Evolutionary conservation across 129 eudicot species (phyloP).

Genomic region (Saussurea involucrata): DNA sequence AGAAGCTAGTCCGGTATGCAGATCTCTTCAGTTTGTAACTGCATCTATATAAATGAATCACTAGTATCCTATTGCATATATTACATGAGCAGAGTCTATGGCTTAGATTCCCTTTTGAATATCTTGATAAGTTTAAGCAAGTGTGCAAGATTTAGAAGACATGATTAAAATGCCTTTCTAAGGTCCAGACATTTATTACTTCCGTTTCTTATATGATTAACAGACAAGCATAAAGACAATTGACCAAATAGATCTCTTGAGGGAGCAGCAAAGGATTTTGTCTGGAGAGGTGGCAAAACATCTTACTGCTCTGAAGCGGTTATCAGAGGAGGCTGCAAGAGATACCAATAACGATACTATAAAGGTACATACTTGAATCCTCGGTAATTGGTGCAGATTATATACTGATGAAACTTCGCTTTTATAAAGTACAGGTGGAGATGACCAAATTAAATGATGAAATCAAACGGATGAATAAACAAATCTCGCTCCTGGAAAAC

Average conservation of each 20-base stretch:
- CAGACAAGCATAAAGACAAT: conserved; percentile 53
- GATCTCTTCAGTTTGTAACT: conserved; percentile 8
- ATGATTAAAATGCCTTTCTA: too few relatives aligned
- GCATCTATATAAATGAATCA: not conserved
- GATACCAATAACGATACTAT: conserved; percentile 42
- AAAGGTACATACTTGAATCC: conserved; percentile 33
- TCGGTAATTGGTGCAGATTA: not conserved
- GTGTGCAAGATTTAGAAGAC: too few relatives aligned
- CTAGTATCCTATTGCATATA: not conserved
- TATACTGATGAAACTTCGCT: not conserved
- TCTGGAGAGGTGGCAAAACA: conserved; percentile 77
- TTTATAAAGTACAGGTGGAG: conserved; percentile 35
- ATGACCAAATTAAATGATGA: conserved; percentile 59
- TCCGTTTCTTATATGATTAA: conserved; percentile 13
- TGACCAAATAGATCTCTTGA: conserved; percentile 67
- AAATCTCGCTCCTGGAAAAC: conserved; percentile 49
- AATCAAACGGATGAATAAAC: conserved; percentile 45
- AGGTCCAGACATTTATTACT: conserved; percentile 3
- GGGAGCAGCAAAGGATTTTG: conserved; percentile 77
- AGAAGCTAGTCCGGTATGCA: conserved; percentile 68
- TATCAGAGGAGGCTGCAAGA: conserved; percentile 59
- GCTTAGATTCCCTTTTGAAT: not conserved
- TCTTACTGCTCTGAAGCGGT: conserved; percentile 58
- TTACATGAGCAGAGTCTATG: not conserved
- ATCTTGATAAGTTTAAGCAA: not conserved